A percentile compares a stretch with the other conserved stretches of the same genome.
Conservation (phyloP, 306 rosid genomes). For the Rosa persica region DNA sequence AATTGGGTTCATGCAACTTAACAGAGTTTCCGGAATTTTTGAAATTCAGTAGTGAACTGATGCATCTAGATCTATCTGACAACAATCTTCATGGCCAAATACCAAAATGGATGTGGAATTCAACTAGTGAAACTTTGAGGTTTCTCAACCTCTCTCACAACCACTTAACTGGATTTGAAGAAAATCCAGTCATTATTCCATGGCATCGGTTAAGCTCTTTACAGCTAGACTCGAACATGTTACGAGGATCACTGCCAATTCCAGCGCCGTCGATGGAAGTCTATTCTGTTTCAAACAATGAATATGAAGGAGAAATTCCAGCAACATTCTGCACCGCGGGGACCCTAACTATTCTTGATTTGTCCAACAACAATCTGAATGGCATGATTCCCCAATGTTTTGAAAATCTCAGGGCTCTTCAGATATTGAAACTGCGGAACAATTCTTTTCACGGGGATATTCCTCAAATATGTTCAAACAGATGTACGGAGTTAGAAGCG, state of each 20-base stretch:
- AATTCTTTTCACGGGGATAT: not conserved
- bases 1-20: constrained; percentile 17
- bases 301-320: constrained; percentile 1
- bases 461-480: constrained; percentile 1
- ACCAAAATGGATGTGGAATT: constrained; percentile 32
- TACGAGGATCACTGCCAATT: constrained; percentile 1
- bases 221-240: not conserved
- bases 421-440: not conserved
- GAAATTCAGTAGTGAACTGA: not conserved
- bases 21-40: constrained; percentile 29
- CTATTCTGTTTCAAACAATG: not conserved
- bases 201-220: too few relatives aligned
- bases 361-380: constrained; percentile 18
- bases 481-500: not conserved
- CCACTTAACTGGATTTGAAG: too few relatives aligned
- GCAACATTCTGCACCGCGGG: constrained; percentile 15
- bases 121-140: not conserved
- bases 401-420: not conserved
- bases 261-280: not conserved
- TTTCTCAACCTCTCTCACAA: too few relatives aligned
- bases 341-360: not conserved
- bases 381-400: constrained; percentile 22
- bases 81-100: constrained; percentile 38
- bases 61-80: constrained; percentile 6
- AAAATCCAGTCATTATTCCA: too few relatives aligned